phyloP scores from a whole-genome alignment of 208 protist genomes.

The Leishmania tarentolae region DNA sequence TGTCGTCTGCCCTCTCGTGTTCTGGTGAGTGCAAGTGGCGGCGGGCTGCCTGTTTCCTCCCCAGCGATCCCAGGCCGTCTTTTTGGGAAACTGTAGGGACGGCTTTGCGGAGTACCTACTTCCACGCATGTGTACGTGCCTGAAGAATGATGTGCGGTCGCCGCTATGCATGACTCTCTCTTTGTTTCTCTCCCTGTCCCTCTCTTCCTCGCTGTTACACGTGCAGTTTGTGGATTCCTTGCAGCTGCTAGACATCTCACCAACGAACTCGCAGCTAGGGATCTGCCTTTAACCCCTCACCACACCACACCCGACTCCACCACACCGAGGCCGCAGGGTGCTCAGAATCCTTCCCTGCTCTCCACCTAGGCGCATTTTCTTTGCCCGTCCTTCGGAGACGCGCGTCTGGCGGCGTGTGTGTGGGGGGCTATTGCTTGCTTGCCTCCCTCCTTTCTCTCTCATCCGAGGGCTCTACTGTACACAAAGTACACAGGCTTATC shows the following conservation, averaged over 20 bases:
- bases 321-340: neutral
- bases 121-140: neutral
- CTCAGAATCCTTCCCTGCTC: neutral
- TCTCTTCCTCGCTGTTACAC: neutral
- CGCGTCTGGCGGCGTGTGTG: neutral
- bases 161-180: neutral
- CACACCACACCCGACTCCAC: neutral
- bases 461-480: neutral
- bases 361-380: neutral
- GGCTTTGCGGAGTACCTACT: neutral
- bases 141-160: neutral
- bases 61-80: neutral
- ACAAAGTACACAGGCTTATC: neutral
- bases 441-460: neutral
- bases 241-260: neutral
- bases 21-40: neutral
- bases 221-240: neutral
- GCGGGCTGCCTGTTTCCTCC: neutral
- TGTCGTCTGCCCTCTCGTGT: neutral
- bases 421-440: no score
- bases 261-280: neutral
- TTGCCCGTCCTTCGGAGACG: neutral
- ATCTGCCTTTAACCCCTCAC: neutral
- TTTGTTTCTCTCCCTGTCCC: neutral
- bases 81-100: neutral